phyloP scores from a whole-genome alignment of 2,329 filamentous ascomycete species.

The Sclerotinia sclerotiorum region DNA sequence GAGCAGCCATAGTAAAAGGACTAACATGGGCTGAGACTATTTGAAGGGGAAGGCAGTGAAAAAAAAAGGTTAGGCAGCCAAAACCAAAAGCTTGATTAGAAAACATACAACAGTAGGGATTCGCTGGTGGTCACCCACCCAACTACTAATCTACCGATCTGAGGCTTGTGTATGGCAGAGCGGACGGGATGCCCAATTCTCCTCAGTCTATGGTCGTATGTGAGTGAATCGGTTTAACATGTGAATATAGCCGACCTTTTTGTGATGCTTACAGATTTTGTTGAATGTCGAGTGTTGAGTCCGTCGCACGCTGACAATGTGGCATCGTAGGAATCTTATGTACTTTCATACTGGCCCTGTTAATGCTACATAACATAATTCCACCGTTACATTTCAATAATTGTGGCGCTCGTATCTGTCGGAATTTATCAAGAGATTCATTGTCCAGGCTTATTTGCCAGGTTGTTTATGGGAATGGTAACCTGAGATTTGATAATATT shows the following conservation, averaged over 20 bases:
- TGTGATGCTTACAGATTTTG: background rate
- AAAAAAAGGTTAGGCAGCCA: too few relatives aligned
- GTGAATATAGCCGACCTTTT: fast-evolving
- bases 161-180: conserved; percentile 12
- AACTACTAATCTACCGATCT: conserved; percentile 16
- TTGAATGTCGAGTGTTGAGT: too few relatives aligned
- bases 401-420: conserved; percentile 11
- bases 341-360: background rate
- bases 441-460: background rate
- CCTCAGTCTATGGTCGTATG: conserved; percentile 9
- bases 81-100: background rate
- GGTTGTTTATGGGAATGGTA: background rate
- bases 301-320: background rate
- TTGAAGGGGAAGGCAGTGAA: too few relatives aligned
- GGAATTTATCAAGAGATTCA: background rate
- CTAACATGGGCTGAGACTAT: background rate
- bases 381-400: background rate
- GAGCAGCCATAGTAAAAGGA: background rate
- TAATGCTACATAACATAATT: conserved; percentile 2
- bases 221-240: fast-evolving
- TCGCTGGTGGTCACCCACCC: conserved; percentile 17
- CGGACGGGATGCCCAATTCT: conserved; percentile 13
- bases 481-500: conserved; percentile 6
- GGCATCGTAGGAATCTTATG: background rate
- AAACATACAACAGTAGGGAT: conserved; percentile 7